Conservation (phyloP, 306 rosid species). For the Rosa chinensis region DNA sequence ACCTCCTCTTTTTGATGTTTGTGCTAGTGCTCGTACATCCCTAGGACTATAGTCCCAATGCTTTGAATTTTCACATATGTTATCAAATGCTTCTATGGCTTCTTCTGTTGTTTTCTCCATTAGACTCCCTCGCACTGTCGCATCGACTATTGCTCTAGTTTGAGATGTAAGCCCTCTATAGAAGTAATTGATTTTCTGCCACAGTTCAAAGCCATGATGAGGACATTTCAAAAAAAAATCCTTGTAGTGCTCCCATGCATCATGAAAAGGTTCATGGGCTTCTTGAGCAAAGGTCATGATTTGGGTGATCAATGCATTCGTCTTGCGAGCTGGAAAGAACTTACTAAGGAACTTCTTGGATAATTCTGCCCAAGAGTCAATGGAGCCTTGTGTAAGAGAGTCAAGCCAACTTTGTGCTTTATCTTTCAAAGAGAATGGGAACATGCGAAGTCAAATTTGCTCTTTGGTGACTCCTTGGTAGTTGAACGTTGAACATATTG, state of each 20-base stretch:
- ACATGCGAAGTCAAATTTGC: no score
- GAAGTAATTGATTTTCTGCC: not conserved
- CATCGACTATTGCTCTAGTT: not conserved
- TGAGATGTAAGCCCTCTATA: not conserved
- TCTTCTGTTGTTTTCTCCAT: not conserved
- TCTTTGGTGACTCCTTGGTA: no score
- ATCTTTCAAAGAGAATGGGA: no score
- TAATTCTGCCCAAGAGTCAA: no score
- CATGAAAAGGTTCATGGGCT: not conserved
- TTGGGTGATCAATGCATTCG: no score
- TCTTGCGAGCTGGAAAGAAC: no score
- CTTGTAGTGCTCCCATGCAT: not conserved
- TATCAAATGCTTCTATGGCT: not conserved
- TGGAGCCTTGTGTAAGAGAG: no score
- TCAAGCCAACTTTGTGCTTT: no score
- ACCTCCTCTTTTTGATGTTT: not conserved
- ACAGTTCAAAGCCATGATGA: not conserved
- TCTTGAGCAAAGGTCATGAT: not conserved
- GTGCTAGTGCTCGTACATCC: not conserved
- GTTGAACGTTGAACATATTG: no score
- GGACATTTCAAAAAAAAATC: not conserved
- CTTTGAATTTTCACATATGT: not conserved
- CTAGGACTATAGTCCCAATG: not conserved
- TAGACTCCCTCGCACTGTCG: not conserved
- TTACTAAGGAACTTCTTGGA: no score